These are phyloP conservation scores for Casuarina cunninghamiana DNA, from an alignment of 306 rosid genomes.

Conservation along the genomic window DNA sequence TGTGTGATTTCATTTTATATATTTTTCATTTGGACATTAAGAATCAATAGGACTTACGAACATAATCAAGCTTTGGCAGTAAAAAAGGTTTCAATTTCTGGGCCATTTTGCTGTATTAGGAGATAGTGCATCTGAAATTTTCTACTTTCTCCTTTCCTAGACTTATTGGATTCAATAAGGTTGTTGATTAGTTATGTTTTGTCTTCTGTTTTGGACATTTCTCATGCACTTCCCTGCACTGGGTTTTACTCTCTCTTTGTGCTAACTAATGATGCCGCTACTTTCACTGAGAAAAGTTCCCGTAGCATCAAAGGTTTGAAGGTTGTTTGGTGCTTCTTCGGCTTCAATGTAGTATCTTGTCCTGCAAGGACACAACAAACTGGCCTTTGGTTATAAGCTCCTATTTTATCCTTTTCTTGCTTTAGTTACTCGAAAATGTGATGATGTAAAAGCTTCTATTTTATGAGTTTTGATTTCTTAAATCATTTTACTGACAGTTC, in stretches of 20 bases:
- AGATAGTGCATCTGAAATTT: neutral
- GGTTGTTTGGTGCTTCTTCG: neutral
- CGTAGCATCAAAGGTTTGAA: neutral
- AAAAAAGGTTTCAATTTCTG: neutral
- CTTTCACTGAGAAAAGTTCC: neutral
- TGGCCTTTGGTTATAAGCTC: conserved; percentile 1
- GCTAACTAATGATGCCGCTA: neutral
- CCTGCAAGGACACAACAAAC: neutral
- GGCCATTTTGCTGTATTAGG: neutral
- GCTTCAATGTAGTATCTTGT: neutral
- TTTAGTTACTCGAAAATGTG: conserved; percentile 3
- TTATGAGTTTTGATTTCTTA: conserved; percentile 4
- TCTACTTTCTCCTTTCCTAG: neutral
- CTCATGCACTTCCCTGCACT: neutral
- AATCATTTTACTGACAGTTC: conserved; percentile 18
- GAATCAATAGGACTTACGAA: neutral
- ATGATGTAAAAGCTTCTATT: conserved; percentile 7
- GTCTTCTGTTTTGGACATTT: neutral
- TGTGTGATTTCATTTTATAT: neutral
- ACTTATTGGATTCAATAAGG: neutral
- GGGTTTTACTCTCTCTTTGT: neutral
- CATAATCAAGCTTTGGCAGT: neutral
- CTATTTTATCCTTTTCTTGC: conserved; percentile 10
- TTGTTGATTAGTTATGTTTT: neutral
- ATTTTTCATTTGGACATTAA: neutral